These are phyloP conservation scores for Moesziomyces sp. DNA, from an alignment of 1,284 basidiomycete genomes.

Conservation along the genomic window DNA sequence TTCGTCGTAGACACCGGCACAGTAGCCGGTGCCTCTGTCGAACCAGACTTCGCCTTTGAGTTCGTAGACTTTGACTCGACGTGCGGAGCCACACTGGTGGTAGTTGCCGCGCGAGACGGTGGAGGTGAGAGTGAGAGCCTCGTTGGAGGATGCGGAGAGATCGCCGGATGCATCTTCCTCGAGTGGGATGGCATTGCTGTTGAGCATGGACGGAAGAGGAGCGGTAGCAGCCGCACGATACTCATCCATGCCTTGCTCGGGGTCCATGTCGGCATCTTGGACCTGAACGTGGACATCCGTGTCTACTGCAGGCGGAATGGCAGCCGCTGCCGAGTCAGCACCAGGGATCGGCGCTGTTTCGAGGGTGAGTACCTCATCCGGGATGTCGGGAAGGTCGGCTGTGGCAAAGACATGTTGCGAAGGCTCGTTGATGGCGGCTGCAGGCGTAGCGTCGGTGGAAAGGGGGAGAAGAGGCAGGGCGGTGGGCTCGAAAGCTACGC, in stretches of 20 bases:
- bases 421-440: conserved; percentile 4
- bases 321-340: conserved; percentile 2
- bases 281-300: not conserved
- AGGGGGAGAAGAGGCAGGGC: conserved; percentile 3
- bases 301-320: not conserved
- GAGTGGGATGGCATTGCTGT: conserved; percentile 40
- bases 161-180: conserved; percentile 47
- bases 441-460: conserved; percentile 9
- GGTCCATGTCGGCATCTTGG: conserved; percentile 17
- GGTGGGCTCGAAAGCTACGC: conserved; percentile 9
- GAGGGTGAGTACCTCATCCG: conserved; percentile 34
- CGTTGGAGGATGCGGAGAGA: conserved; percentile 42
- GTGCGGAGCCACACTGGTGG: conserved; percentile 66
- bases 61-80: conserved; percentile 66
- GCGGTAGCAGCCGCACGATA: conserved; percentile 32
- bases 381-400: conserved; percentile 38
- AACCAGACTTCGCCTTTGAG: conserved; percentile 64
- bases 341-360: conserved; percentile 11
- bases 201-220: conserved; percentile 49
- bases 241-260: conserved; percentile 26
- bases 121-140: conserved; percentile 55
- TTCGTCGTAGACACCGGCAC: conserved; percentile 67
- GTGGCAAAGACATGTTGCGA: conserved; percentile 21
- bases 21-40: conserved; percentile 66
- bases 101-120: conserved; percentile 62